Evolutionary conservation across 2,329 filamentous ascomycete species (phyloP), one percentile per base, ranked within the genome.

Genomic region (Calonectria pseudoturangicola): DNA sequence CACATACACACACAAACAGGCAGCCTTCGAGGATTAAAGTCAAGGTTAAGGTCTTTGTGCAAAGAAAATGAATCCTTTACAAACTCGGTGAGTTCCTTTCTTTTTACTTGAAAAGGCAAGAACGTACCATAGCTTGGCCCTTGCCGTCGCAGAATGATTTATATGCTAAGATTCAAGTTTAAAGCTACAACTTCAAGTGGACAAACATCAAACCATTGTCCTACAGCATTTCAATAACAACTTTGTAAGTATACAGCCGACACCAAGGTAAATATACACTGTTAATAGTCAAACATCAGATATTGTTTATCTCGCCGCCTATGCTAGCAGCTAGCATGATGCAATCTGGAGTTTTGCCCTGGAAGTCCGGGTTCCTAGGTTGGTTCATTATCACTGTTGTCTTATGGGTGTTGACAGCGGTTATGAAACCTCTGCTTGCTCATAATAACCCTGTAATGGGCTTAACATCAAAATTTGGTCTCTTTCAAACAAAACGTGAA

Each of bases 291-390:
- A 33, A 43, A 25, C 8, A 21, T 6, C 51, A 58, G 66, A 62
- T 68, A 5, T 30, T 63, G 43, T 27, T 66, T n/a, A 47, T 66
- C 10, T 66, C 68, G 1, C 33, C 66, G 1, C 66, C 66, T 25
- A 27, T 45, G 33, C 21, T 68, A 16, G 30, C 54, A 9, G 48
- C 68, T 30, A 15, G 7, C 10, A 66, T 70, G 41, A 66, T 70
- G 28, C 68, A 70, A 9, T 50, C 60, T 18, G n/a, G 25, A 2
- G 62, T 70, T 18, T 43, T 70, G 2, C 68, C 68, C 8, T 70
- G 68, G 68, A 66, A 48, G 9, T 48, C 68, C 7, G 62, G 68
- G 6, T 60, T 70, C 10, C 16, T 48, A 4, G 48, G 39, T 5
- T 70, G 50, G 68, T 13, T 66, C 1, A 9, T 54, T 8, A 54